Evolutionary conservation across 108 stramenopile genomes (phyloP), one percentile per base, ranked within the genome.

Genomic region (Poteriospumella lacustris): DNA sequence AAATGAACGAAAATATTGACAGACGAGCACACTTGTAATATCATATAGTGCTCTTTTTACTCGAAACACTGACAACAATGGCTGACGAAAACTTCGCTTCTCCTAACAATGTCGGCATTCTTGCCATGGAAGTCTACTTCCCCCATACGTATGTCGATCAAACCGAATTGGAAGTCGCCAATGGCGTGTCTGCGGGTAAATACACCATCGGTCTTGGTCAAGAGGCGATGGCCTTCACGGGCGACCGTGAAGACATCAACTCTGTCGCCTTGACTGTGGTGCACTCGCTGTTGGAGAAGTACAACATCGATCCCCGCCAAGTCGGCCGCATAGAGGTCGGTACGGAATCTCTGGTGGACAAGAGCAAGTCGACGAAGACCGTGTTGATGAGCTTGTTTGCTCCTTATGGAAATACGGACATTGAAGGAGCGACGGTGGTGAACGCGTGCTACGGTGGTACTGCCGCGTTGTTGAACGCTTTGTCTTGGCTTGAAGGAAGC

Each of bases 361-460:
- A 97, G 85, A 91, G 91, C 85, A 98, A 98, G 80, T 89, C 87
- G 41, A 93, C 93, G 73, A 97, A 97, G 82, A 98, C 97, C 1
- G 82, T 95, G 29, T 83, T 98, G 31, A 95, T 98, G 95, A 83
- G 89, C 60, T 79, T 97, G 38, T 96, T 98, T 78, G 89, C 82
- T 2, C 85, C 75, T 29, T 44, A 42, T 12, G 85, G 85, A 31
- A 95, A 96, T 83, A 85, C 89, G 36, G 92, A 98, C 83, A 87
- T 98, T 42, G 96, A 96, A 78, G 97, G 97, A 1, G 93, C 92
- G 44, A 97, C 97, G 19, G 84, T 92, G 59, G 79, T 95, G 75
- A 98, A 98, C 81, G 97, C 97, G 1, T 98, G 97, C 87, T 98
- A 98, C 81, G 97, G 97, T 3, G 97, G 97, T 34, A 97, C 97